Evolutionary conservation across 345 rosid genomes (phyloP).

Genomic region (Sisymbrium altissimum): DNA sequence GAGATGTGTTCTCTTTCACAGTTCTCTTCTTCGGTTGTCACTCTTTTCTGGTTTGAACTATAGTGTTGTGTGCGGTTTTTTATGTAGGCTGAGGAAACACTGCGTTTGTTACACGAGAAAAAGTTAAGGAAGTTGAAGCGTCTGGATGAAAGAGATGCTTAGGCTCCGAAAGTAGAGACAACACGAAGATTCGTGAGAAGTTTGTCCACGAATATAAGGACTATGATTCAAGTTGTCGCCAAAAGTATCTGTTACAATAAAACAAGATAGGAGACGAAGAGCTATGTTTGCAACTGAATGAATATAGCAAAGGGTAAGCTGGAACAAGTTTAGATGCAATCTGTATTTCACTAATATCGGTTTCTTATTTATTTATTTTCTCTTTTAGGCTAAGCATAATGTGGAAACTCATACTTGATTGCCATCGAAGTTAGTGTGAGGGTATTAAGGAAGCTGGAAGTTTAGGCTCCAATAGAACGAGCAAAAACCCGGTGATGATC

Average conservation of each 20-base stretch:
- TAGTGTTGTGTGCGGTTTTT: conserved; percentile 2
- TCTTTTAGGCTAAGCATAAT: conserved; percentile 70
- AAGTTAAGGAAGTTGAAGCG: conserved; percentile 68
- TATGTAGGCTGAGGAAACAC: conserved; percentile 81
- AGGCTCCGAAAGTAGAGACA: conserved; percentile 55
- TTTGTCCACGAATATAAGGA: conserved; percentile 77
- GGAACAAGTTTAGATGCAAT: not conserved
- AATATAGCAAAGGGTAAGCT: conserved; percentile 78
- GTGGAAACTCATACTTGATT: conserved; percentile 94
- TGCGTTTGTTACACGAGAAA: conserved; percentile 73
- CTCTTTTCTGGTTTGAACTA: not conserved
- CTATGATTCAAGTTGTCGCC: conserved; percentile 85
- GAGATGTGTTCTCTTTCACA: not conserved
- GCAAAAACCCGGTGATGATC: conserved; percentile 56
- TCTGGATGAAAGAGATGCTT: conserved; percentile 83
- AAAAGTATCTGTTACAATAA: conserved; percentile 65
- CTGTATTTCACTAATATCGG: not conserved
- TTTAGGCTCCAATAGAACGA: conserved; percentile 55
- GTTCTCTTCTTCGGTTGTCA: not conserved
- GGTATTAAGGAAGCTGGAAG: conserved; percentile 68
- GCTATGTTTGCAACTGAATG: conserved; percentile 83
- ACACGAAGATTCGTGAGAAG: conserved; percentile 51
- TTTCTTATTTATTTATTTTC: not conserved
- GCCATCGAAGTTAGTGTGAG: conserved; percentile 73
- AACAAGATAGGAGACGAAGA: conserved; percentile 96